Base-by-base conservation (phyloP, 2,329 filamentous ascomycete species). In the Talaromyces funiculosus region DNA sequence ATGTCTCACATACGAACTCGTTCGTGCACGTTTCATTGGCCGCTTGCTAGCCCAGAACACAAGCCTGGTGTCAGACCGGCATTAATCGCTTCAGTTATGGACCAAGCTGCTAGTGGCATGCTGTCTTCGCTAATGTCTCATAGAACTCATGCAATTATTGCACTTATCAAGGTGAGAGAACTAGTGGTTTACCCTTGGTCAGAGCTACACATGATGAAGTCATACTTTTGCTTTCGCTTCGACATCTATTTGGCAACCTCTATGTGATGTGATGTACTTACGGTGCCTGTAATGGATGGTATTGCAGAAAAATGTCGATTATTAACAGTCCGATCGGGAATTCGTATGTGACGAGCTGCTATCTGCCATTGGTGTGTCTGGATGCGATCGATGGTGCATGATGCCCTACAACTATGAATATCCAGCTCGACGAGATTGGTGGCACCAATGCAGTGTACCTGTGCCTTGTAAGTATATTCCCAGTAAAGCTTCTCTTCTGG, bases 1-100 rank as follows among this genome's bases (percentile, higher is more conserved):
- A 53, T 54, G 51, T 54, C 51, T 54, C 51, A 54, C 51, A 54
- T 54, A 24, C 33, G 35, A 54, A 40, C 20, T 40, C 51, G 22
- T 20, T 54, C 26, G 31, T 40, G 51, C 51, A 40, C 33, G 14
- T 54, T 38, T 54, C 51, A 54, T 54, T 54, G 51, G 51, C 33
- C 35, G 18, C 18, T 7, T 22, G 20, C 51, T 38, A 26, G 35
- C 14, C 35, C 33, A 26, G 51, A 40, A 40, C 51, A 22, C 51
- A 54, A 54, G 20, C 22, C 40, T 40, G 35, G 51, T 40, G 51
- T 22, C 33, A 24, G 29, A 37, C 29, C 16, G 24, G 49, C 18
- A 33, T 40, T 38, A 40, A 20, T 38, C 12, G 33, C 16, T 37
- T 54, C 20, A 40, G 26, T 18, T 54, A 54, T 40, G 33, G 16